Evolutionary conservation across 2,329 filamentous ascomycete species (phyloP), one percentile per base, ranked within the genome.

Genomic region (Aureobasidium subglaciale): DNA sequence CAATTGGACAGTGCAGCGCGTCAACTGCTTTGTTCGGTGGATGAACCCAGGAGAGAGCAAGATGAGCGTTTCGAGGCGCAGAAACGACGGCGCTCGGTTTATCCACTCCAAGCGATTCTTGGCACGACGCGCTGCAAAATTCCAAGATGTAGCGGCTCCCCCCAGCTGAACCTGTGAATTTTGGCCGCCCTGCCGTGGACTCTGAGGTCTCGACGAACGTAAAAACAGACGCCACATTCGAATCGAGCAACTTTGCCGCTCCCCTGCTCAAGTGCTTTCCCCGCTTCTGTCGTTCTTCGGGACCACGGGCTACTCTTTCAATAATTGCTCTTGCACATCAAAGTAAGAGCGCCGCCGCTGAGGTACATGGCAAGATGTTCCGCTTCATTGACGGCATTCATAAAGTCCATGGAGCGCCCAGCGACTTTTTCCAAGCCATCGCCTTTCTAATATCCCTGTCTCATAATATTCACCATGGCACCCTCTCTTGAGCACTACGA

Each of bases 401-500:
- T 40, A 52, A 52, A 52, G 34, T 37, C 13, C 2, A 20, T 24
- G 48, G 9, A 10, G 4, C 24, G 40, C 40, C 40, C 8, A 4
- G 7, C 7, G n/a, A 22, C 6, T 42, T 42, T 4, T 9, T 38
- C 25, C 38, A n/a, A 35, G 15, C 25, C n/a, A n/a, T n/a, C n/a
- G n/a, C n/a, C n/a, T n/a, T n/a, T n/a, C n/a, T n/a, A n/a, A n/a
- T n/a, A n/a, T 25, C 10, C 24, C 20, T 13, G 16, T 29, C n/a
- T 5, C 35, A 29, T 4, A 24, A 2, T 10, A 7, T 22, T 7
- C 27, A 42, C 5, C 24, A 56, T 56, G 54, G 34, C 54, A 5
- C 54, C 54, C 24, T 56, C 54, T 15, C 27, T 56, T 34, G 54
- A 56, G 18, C 15, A 35, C 6, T 56, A 56, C 35, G 54, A 56